Base-by-base conservation (phyloP, 352 stramenopile genomes). In the Hyaloperonospora arabidopsidis region DNA sequence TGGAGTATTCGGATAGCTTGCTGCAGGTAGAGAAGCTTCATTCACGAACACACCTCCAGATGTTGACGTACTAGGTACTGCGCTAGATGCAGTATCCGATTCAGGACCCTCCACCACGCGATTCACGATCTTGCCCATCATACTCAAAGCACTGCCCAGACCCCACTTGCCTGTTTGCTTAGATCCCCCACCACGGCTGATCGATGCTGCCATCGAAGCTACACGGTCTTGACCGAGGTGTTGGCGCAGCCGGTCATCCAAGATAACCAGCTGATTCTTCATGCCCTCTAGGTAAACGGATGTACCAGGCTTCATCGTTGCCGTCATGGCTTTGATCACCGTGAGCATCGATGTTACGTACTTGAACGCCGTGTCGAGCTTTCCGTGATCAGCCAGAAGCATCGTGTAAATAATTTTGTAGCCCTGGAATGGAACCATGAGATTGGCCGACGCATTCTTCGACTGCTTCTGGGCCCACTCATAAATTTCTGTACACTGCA, bases 401-500 rank as follows among this genome's bases (percentile, higher is more conserved):
- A 92, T 91, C 19, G 85, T 79, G 52, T 95, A 87, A 50, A 95
- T 92, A 29, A 93, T 65, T 57, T 95, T 95, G 70, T 93, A 95
- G 18, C 83, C 85, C 55, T 95, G 85, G 62, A 93, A 93, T 21
- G 85, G 76, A 46, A 95, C 84, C 72, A 90, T 79, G 48, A 76
- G 70, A 18, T 74, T 81, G 17, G 65, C 57, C 7, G 61, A 67
- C 18, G 54, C 44, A 15, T 63, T 67, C 52, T 76, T 79, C 13
- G 79, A 63, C 15, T 72, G 70, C 58, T 85, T 87, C 18, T 89
- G 83, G 2, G 85, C 63, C 78, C 79, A 93, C 44, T 95, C 85
- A 44, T 90, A 90, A 13, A 95, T 72, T 61, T 95, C 85, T 2
- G 85, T 95, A 22, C 81, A 76, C 51, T 95, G 85, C 21, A 95